Base-by-base conservation (phyloP, 176 grass and related monocot genomes). In the Lolium multiflorum region DNA sequence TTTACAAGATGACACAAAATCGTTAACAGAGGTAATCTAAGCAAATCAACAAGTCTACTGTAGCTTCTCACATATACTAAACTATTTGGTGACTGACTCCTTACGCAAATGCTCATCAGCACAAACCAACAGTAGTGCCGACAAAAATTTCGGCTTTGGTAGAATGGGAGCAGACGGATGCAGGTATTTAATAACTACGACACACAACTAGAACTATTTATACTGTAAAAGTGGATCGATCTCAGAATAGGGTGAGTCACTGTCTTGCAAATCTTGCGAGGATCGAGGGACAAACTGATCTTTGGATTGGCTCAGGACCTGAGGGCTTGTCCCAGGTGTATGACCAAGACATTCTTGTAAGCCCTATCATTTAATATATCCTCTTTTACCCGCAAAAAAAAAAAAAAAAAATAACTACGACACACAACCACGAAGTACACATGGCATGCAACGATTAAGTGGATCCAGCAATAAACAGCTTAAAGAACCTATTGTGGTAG, bases 21-120 rank as follows among this genome's bases (percentile, higher is more conserved):
- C 3, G 1, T 60, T 46, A 31, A 74, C 5, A 15, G 9, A 47
- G 43, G 15, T 31, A 49, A n/a, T 62, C 7, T 71, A 49, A 84
- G 15, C 31, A 85, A 35, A 35, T 28, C 46, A 71, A 51, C 11
- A 82, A 86, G 43, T 18, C 16, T 66, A 59, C 24, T 64, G 25
- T 38, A 71, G 14, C 66, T 60, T 77, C 15, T 37, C 78, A 70
- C 11, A 70, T 8, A 78, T 69, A 21, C 4, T 44, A 37, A 69
- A 56, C 31, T 1, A 43, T 22, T 59, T 47, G 60, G 7, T 62
- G 31, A 67, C n/a, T 4, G 82, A 83, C 39, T 25, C 60, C 60
- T 37, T 24, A 2, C 11, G 17, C 8, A 67, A 31, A 7, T 85
- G 61, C 28, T 39, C 31, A 82, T 71, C 7, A 82, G 38, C 31